Conservation (phyloP, 306 rosid species). For the Cyamopsis tetragonoloba region DNA sequence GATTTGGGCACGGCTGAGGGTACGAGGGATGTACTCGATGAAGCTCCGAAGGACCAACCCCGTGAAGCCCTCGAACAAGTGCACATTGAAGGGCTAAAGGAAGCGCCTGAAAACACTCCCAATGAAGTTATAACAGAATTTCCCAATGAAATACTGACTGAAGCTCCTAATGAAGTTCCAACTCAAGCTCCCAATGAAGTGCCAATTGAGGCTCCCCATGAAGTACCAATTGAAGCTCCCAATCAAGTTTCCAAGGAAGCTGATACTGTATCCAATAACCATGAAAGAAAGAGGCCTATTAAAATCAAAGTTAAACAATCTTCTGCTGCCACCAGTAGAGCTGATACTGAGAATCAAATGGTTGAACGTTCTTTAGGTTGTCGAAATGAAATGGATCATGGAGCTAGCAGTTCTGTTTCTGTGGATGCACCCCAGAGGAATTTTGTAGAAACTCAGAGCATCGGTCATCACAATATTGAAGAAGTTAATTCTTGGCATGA, state of each 20-base stretch:
- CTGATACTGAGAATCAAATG: constrained; percentile 70
- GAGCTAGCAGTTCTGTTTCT: constrained; percentile 85
- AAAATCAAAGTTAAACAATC: constrained; percentile 82
- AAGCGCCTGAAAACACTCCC: constrained; percentile 24
- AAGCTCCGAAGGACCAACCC: constrained; percentile 23
- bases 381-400: constrained; percentile 54
- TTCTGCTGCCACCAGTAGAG: constrained; percentile 84
- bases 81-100: constrained; percentile 35
- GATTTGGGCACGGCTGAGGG: constrained; percentile 38
- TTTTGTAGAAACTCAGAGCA: constrained; percentile 53
- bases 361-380: constrained; percentile 66
- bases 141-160: constrained; percentile 41
- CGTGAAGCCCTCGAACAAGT: constrained; percentile 26
- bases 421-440: constrained; percentile 91
- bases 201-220: constrained; percentile 29
- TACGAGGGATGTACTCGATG: constrained; percentile 31
- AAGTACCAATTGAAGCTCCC: constrained; percentile 39
- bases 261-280: constrained; percentile 59
- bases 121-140: constrained; percentile 21
- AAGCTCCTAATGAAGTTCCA: constrained; percentile 39
- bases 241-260: constrained; percentile 51
- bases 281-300: constrained; percentile 56
- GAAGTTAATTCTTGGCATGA: constrained; percentile 80
- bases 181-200: constrained; percentile 33
- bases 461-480: constrained; percentile 61